Evolutionary conservation across 371 early-diverging fungal species (phyloP).

Genomic region (Globomyces sp.): DNA sequence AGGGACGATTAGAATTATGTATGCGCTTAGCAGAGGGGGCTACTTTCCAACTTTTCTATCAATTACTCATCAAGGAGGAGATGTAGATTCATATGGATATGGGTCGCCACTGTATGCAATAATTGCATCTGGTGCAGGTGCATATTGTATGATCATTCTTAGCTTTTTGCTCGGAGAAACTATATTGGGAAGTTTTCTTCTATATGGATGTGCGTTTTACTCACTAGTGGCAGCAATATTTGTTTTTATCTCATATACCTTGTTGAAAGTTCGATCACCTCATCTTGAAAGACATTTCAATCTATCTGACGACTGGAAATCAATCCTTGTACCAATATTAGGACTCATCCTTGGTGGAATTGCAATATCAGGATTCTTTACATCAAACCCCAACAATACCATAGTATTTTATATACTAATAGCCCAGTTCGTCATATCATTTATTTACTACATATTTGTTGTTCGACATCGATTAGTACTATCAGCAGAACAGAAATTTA

Average conservation of each 20-base stretch:
- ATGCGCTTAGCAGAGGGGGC: conserved; percentile 2
- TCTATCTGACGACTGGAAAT: background rate
- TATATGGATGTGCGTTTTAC: conserved; percentile 3
- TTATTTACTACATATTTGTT: background rate
- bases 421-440: background rate
- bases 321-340: background rate
- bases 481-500: conserved; percentile 10
- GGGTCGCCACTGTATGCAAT: conserved; percentile 1
- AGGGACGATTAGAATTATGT: background rate
- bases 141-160: conserved; percentile 4
- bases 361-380: background rate
- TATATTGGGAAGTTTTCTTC: background rate
- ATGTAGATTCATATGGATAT: background rate
- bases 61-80: background rate
- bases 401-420: background rate
- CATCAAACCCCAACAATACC: conserved; percentile 1
- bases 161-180: background rate
- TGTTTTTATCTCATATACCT: background rate
- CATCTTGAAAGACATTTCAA: background rate
- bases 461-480: background rate
- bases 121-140: background rate
- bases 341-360: background rate
- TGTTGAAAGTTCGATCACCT: background rate
- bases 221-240: conserved; percentile 3
- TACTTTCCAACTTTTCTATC: conserved; percentile 4